Conservation (phyloP, 2,329 filamentous ascomycete species). For the Colletotrichum tabaci region DNA sequence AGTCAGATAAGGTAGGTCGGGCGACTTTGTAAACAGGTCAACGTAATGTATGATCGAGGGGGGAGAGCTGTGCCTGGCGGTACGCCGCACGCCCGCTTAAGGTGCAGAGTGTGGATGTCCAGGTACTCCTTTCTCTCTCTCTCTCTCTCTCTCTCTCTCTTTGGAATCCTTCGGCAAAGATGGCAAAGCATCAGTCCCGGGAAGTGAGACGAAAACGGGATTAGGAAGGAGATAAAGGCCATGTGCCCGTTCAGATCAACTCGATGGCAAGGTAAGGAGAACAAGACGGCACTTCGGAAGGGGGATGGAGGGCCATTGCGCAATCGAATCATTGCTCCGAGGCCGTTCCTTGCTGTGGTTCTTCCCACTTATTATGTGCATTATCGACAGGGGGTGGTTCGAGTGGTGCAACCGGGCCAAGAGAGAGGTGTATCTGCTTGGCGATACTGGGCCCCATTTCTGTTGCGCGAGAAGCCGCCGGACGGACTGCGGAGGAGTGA, state of each 20-base stretch:
- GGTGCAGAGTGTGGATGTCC: not conserved
- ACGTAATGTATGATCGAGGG: not conserved
- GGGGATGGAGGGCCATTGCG: not conserved
- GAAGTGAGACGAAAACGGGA: constrained; percentile 14
- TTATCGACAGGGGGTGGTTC: too few relatives aligned
- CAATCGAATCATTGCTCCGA: not conserved
- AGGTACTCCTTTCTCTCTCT: too few relatives aligned
- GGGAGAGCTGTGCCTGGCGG: not conserved
- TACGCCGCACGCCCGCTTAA: not conserved
- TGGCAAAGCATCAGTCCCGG: constrained; percentile 1
- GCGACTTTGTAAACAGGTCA: not conserved
- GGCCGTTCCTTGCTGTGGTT: not conserved
- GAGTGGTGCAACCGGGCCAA: too few relatives aligned
- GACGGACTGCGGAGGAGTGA: too few relatives aligned
- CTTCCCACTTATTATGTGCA: not conserved
- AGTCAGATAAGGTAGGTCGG: constrained; percentile 17
- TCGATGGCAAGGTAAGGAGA: not conserved
- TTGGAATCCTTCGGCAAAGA: constrained; percentile 11
- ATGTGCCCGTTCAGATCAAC: not conserved
- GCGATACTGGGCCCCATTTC: too few relatives aligned
- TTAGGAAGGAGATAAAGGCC: constrained; percentile 33
- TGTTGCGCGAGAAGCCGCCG: too few relatives aligned
- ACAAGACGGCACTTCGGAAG: not conserved
- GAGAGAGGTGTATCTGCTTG: too few relatives aligned
- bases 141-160: not conserved